Evolutionary conservation across 2,329 filamentous ascomycete species (phyloP).

Genomic region (Lecanosticta acicola): DNA sequence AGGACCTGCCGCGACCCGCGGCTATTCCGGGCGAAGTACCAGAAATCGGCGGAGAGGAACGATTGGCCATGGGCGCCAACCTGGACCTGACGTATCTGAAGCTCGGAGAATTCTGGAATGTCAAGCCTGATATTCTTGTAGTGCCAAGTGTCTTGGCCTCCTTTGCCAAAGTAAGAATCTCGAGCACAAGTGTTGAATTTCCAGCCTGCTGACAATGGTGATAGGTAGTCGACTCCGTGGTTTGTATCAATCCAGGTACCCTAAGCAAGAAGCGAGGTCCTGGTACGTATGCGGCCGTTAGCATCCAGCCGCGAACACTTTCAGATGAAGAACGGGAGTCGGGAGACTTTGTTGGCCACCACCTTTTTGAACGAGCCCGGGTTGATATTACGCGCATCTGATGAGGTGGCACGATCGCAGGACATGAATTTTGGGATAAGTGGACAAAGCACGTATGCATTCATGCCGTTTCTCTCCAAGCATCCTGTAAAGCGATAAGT

Average conservation of each 20-base stretch:
- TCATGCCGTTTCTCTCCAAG: conserved; percentile 39
- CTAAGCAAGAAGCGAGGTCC: conserved; percentile 78
- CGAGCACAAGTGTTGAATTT: neutral
- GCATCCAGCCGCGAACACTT: conserved; percentile 60
- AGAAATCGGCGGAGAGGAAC: conserved; percentile 37
- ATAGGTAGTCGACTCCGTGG: conserved; percentile 82
- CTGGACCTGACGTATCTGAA: conserved; percentile 80
- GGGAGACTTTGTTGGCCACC: conserved; percentile 61
- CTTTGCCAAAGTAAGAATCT: conserved; percentile 69
- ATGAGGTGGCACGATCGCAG: conserved; percentile 1
- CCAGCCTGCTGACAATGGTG: conserved; percentile 7
- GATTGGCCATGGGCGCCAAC: conserved; percentile 64
- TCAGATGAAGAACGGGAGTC: conserved; percentile 53
- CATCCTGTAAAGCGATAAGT: conserved; percentile 40
- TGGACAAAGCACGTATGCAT: neutral
- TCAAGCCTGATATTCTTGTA: conserved; percentile 77
- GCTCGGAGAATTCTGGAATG: conserved; percentile 83
- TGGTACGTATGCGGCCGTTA: conserved; percentile 80
- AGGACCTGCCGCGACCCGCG: conserved; percentile 55
- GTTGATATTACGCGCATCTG: conserved; percentile 82
- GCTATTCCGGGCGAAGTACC: conserved; percentile 39
- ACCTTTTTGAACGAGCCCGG: conserved; percentile 72
- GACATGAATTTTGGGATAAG: neutral
- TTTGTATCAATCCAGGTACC: conserved; percentile 85
- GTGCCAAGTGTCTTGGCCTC: conserved; percentile 76